Percentiles rank a stretch among this genome's conserved stretches.
Conservation (phyloP, 768 basidiomycete genomes). For the Leccinum barrowsii region DNA sequence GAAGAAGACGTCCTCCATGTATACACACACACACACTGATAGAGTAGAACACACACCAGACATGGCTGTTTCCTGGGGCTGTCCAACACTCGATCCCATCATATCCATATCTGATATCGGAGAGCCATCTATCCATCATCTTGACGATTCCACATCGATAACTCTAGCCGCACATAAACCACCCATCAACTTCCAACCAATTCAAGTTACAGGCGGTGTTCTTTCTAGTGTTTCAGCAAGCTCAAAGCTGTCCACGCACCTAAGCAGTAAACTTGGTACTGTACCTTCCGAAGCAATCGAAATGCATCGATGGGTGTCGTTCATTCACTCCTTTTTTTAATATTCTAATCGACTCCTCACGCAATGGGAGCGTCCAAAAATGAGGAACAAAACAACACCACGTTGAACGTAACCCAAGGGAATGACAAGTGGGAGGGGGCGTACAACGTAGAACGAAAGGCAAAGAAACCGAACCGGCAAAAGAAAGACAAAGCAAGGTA, state of each 20-base stretch:
- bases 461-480: conserved; percentile 3
- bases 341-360: conserved; percentile 25
- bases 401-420: conserved; percentile 12
- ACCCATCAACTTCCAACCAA: background rate
- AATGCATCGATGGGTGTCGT: too few relatives aligned
- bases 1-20: background rate
- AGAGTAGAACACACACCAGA: background rate
- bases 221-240: too few relatives aligned
- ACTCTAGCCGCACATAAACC: background rate
- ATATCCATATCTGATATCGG: background rate
- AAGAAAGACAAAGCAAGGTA: conserved; percentile 12
- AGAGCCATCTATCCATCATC: background rate
- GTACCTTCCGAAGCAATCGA: background rate
- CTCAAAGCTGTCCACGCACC: too few relatives aligned
- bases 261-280: too few relatives aligned
- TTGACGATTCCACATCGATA: background rate
- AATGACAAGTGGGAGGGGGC: conserved; percentile 1
- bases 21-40: too few relatives aligned
- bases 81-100: background rate
- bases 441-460: conserved; percentile 14
- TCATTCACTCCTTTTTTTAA: background rate
- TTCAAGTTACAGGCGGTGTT: too few relatives aligned
- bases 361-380: conserved; percentile 19
- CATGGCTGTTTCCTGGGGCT: background rate
- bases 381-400: conserved; percentile 6